Evolutionary conservation across 331 rosid species (phyloP), one percentile per base, ranked within the genome.

Genomic region (Saraca asoca): DNA sequence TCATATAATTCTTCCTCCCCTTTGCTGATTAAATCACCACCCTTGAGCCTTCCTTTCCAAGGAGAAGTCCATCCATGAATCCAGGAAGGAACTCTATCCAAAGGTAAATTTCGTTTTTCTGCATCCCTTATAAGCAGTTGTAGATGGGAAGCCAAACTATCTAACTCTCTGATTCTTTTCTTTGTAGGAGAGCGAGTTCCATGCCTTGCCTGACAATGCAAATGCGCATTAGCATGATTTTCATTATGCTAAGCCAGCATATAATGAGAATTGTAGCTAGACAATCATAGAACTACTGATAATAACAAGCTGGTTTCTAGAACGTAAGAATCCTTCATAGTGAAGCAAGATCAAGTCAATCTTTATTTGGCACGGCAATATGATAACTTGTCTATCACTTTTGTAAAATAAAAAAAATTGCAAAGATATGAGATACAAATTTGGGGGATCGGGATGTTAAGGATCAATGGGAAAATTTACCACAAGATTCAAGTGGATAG

Each of bases 151-250:
- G 85, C 79, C 74, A 94, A 67, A 43, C 49, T 79, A 69, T 85
- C 82, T 29, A 94, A 54, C 71, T 88, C 90, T 71, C 46, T 75
- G 17, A 86, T 84, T 72, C 95, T 82, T 69, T 90, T 90, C 79
- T 90, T 86, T 0, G 98, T 94, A 1, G 95, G 98, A 55, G 88
- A 55, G 37, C 97, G 97, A 38, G 98, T 94, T 73, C 98, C 98
- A 60, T 94, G 98, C 76, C 98, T 94, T 12, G 98, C 91, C 98
- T 94, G 81, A 37, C 41, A 69, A 82, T 18, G 41, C 0, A 60
- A 64, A 76, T n/a, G 31, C 67, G 66, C 58, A 73, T 64, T 18
- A 70, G 17, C 16, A 37, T 19, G 12, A 13, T 9, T 50, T 46
- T 58, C 49, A 38, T 51, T 29, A 46, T 12, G 46, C 24, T n/a